These are phyloP conservation scores for Trametes polyzona DNA, from an alignment of 1,284 basidiomycete species.

Conservation along the genomic window DNA sequence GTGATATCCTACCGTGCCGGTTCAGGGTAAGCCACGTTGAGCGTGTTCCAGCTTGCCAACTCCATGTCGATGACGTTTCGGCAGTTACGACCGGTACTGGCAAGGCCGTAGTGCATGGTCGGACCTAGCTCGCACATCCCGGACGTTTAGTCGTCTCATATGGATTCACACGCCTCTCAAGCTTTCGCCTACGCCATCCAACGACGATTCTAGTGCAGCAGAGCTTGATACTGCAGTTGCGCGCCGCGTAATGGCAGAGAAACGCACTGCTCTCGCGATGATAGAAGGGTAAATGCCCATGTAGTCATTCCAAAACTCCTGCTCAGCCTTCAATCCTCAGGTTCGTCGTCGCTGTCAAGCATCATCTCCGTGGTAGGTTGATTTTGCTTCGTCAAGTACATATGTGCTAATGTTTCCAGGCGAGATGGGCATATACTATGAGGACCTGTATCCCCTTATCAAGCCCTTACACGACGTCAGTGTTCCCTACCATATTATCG, in stretches of 20 bases:
- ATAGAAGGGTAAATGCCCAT: slow-evolving; percentile 51
- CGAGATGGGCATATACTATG: slow-evolving; percentile 61
- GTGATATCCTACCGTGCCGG: slow-evolving; percentile 69
- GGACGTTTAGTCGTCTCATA: slow-evolving; percentile 55
- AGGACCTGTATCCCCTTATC: slow-evolving; percentile 60
- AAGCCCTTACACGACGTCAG: slow-evolving; percentile 41
- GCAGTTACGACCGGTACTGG: slow-evolving; percentile 68
- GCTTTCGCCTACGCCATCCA: slow-evolving; percentile 23
- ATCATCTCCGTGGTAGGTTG: slow-evolving; percentile 57
- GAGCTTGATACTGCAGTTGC: slow-evolving; percentile 47
- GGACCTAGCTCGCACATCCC: slow-evolving; percentile 55
- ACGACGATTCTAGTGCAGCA: slow-evolving; percentile 20
- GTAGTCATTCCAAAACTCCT: neutral
- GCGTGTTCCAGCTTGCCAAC: neutral
- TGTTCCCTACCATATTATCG: neutral
- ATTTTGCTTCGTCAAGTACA: neutral
- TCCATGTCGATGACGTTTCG: too few species aligned
- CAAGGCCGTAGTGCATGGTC: slow-evolving; percentile 64
- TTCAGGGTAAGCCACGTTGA: slow-evolving; percentile 46
- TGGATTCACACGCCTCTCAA: slow-evolving; percentile 67
- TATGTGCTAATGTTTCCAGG: slow-evolving; percentile 31
- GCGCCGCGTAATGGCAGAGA: slow-evolving; percentile 60
- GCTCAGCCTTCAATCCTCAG: slow-evolving; percentile 41
- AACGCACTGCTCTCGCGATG: slow-evolving; percentile 59
- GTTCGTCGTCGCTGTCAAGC: slow-evolving; percentile 63